Evolutionary conservation across 345 rosid species (phyloP).

Genomic region (Mercurialis annua): DNA sequence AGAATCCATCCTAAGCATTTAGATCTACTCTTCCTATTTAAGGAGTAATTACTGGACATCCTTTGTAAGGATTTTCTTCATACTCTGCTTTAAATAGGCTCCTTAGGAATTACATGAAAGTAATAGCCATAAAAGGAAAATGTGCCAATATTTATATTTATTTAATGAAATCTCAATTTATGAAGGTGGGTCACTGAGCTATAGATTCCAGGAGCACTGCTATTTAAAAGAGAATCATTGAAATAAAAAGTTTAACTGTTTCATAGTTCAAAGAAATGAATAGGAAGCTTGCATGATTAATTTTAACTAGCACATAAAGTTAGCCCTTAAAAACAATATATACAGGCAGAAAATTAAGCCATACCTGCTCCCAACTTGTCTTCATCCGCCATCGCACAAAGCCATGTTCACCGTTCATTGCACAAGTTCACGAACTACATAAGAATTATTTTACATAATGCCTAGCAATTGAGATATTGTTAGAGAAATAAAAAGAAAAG

Average conservation of each 20-base stretch:
- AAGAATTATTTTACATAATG: not conserved
- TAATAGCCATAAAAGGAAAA: too few species aligned
- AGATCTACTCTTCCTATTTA: too few species aligned
- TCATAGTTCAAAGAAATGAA: not conserved
- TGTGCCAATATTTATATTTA: too few species aligned
- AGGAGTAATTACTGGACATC: too few species aligned
- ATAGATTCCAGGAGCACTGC: too few species aligned
- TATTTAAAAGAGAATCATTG: too few species aligned
- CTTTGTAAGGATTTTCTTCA: too few species aligned
- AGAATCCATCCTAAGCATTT: not conserved
- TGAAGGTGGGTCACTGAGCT: too few species aligned
- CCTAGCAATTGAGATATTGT: not conserved
- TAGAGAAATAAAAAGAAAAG: not conserved
- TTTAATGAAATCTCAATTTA: too few species aligned
- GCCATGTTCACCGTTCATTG: not conserved
- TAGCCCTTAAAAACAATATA: not conserved
- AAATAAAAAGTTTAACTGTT: not conserved
- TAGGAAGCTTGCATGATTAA: not conserved
- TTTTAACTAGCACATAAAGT: not conserved
- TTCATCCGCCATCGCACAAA: constrained; percentile 9
- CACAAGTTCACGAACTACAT: not conserved
- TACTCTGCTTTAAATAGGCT: too few species aligned
- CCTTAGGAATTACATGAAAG: too few species aligned
- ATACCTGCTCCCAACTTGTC: constrained; percentile 4
- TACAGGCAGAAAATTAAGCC: not conserved